Percentiles rank a stretch among this genome's conserved stretches.
These are phyloP conservation scores for Daucus carota DNA, from an alignment of 129 eudicot genomes.

Conservation along the genomic window DNA sequence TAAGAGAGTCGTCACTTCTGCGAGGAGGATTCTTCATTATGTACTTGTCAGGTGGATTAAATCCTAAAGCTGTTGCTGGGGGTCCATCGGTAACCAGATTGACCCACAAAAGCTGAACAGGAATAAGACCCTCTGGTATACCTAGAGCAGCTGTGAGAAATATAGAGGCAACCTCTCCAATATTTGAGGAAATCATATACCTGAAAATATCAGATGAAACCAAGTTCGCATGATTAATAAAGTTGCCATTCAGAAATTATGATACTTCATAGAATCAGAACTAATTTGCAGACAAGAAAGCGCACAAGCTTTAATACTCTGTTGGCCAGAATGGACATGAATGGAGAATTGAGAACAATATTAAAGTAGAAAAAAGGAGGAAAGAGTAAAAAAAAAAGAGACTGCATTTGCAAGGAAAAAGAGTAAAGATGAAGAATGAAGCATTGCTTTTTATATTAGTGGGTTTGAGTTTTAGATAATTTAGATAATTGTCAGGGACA, in stretches of 20 bases:
- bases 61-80: conserved; percentile 87
- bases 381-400: too few species aligned
- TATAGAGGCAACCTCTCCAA: conserved; percentile 81
- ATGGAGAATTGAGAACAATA: too few species aligned
- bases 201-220: conserved; percentile 16
- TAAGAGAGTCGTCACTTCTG: conserved; percentile 71
- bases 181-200: conserved; percentile 83
- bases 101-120: conserved; percentile 93
- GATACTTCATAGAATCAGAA: background rate
- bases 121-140: conserved; percentile 81
- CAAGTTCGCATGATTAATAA: background rate
- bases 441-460: too few species aligned
- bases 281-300: background rate
- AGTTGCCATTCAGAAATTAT: background rate
- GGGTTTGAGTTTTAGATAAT: too few species aligned
- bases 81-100: conserved; percentile 90
- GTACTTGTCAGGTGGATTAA: conserved; percentile 80
- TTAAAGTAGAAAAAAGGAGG: too few species aligned
- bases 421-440: too few species aligned
- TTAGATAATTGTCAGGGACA: too few species aligned
- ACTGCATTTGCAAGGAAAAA: too few species aligned
- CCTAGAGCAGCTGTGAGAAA: conserved; percentile 83
- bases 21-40: conserved; percentile 80
- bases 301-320: background rate
- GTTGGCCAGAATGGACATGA: too few species aligned